Evolutionary conservation across 2,329 filamentous ascomycete species (phyloP).

Genomic region (Alternaria postmessia): DNA sequence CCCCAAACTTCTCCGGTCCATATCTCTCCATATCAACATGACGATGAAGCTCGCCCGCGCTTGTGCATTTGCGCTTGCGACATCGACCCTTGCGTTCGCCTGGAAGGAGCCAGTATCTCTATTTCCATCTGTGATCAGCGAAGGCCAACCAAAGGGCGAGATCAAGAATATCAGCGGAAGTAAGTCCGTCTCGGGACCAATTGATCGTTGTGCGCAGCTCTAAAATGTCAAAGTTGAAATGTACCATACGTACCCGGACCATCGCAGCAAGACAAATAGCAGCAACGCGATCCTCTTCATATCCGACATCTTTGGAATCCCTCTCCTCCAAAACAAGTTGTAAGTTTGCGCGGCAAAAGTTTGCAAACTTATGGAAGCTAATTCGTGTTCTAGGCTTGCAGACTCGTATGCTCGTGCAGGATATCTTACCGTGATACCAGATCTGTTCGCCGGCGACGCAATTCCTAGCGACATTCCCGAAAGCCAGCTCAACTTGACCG

Average conservation of each 20-base stretch:
- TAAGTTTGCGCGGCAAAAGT: not conserved
- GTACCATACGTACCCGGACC: conserved; percentile 32
- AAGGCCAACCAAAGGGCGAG: conserved; percentile 25
- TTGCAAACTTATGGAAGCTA: not conserved
- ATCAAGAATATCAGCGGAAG: conserved; percentile 37
- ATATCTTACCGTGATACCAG: conserved; percentile 47
- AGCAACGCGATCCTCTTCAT: conserved; percentile 45
- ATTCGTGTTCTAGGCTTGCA: conserved; percentile 25
- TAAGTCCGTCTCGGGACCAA: conserved; percentile 12
- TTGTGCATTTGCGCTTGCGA: not conserved
- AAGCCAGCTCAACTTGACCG: conserved; percentile 71
- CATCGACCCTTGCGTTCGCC: not conserved
- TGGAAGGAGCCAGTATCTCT: not conserved
- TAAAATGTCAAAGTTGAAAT: conserved; percentile 22
- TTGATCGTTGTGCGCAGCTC: not conserved
- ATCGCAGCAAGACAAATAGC: conserved; percentile 15
- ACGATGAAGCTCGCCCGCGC: not conserved
- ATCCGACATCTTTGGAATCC: conserved; percentile 48
- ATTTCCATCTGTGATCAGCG: conserved; percentile 9
- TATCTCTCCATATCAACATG: not conserved
- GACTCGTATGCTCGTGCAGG: conserved; percentile 45
- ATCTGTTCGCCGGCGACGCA: conserved; percentile 47
- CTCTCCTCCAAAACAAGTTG: conserved; percentile 44
- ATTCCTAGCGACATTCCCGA: conserved; percentile 53
- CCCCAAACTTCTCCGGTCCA: not conserved